These are phyloP conservation scores for Xylaria sp. DNA, from an alignment of 2,329 filamentous ascomycete species.

Conservation along the genomic window DNA sequence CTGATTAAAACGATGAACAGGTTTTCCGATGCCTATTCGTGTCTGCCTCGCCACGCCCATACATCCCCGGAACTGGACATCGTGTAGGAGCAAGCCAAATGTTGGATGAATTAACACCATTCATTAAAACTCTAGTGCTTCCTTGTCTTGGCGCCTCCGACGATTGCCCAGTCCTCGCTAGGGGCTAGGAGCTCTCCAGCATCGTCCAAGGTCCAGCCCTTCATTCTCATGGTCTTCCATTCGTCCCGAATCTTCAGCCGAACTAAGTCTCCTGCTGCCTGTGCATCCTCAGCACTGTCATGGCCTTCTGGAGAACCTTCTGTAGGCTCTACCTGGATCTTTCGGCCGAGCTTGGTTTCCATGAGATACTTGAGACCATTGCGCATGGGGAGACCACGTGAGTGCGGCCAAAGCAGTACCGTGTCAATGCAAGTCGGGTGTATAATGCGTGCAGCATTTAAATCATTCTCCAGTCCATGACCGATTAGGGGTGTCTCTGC, in stretches of 20 bases:
- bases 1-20: neutral
- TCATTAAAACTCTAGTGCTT: slow-evolving; percentile 13
- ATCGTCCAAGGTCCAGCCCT: slow-evolving; percentile 72
- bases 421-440: slow-evolving; percentile 90
- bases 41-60: neutral
- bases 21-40: neutral
- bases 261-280: slow-evolving; percentile 87
- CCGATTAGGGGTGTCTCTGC: slow-evolving; percentile 87
- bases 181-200: slow-evolving; percentile 59
- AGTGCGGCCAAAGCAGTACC: slow-evolving; percentile 83
- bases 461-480: slow-evolving; percentile 94
- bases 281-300: slow-evolving; percentile 91
- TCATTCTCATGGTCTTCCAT: slow-evolving; percentile 73
- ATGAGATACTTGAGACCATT: slow-evolving; percentile 81
- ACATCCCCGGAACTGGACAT: neutral
- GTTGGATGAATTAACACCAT: neutral
- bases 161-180: slow-evolving; percentile 39
- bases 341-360: slow-evolving; percentile 72
- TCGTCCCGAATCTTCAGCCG: slow-evolving; percentile 73
- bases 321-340: slow-evolving; percentile 77
- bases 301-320: slow-evolving; percentile 69
- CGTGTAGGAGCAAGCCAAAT: neutral
- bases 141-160: slow-evolving; percentile 39
- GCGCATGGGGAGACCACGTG: slow-evolving; percentile 77
- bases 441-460: slow-evolving; percentile 85